Evolutionary conservation across 2,329 filamentous ascomycete genomes (phyloP), one percentile per base, ranked within the genome.

Genomic region (Blastomyces gilchristii): DNA sequence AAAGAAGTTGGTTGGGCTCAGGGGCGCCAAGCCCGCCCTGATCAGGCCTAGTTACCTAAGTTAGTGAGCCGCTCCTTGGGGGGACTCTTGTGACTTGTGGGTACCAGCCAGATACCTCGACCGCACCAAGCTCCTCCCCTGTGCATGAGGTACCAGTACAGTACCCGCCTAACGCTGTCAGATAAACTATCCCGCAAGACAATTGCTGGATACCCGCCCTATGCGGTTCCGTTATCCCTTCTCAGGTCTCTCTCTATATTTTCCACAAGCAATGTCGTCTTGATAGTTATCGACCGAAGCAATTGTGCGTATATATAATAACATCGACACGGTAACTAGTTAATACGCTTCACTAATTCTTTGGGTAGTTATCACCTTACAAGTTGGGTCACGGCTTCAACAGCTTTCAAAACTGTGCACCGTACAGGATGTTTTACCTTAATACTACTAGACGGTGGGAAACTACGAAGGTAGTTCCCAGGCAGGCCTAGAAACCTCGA

Each of bases 21-120:
- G 57, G 57, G 39, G 41, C 43, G 57, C 57, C 57, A 59, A 59
- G 57, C 43, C 14, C 14, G 37, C 57, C 57, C 57, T 43, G 43
- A 59, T 59, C 28, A 49, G 57, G 57, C 57, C 57, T 59, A 59
- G 57, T 57, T 8, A 12, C n/a, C n/a, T 22, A 22, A 22, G n/a
- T 22, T 22, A 22, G n/a, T 22, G n/a, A 22, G n/a, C n/a, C n/a
- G n/a, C n/a, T 22, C n/a, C n/a, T 22, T 22, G n/a, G n/a, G n/a
- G n/a, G n/a, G n/a, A 22, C n/a, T 22, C n/a, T 22, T 22, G n/a
- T 22, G n/a, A 8, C 45, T 0, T 0, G 22, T 7, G 45, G n/a
- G 49, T 50, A 28, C 22, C 22, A 5, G 57, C n/a, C n/a, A 22
- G n/a, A 14, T 59, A 59, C 57, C 25, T 59, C 57, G 6, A 8